Conservation (phyloP, 2,329 filamentous ascomycete genomes). For the Diaporthe helianthi region DNA sequence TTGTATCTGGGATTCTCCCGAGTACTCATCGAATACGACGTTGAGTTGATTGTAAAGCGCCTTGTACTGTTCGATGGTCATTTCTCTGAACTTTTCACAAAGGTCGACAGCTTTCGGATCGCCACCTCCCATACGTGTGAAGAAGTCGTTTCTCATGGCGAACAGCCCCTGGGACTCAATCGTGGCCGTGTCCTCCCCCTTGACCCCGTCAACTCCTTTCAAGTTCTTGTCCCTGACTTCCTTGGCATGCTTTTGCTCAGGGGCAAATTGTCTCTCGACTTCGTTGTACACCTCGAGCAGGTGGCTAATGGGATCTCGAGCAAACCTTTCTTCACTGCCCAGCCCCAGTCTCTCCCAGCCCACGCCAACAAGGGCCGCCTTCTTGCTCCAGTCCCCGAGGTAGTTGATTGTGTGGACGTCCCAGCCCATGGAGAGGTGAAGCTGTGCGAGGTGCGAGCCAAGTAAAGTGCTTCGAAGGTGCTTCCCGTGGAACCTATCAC, state of each 20-base stretch:
- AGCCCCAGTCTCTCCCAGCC: constrained; percentile 73
- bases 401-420: constrained; percentile 77
- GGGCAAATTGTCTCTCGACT: constrained; percentile 68
- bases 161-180: constrained; percentile 53
- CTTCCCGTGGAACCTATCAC: constrained; percentile 77
- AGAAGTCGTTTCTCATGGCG: constrained; percentile 65
- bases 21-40: constrained; percentile 69
- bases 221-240: constrained; percentile 52
- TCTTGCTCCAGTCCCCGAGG: constrained; percentile 81
- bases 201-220: background rate
- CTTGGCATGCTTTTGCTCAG: constrained; percentile 67
- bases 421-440: constrained; percentile 74
- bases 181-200: constrained; percentile 49
- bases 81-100: constrained; percentile 64
- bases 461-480: constrained; percentile 81
- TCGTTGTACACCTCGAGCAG: constrained; percentile 76
- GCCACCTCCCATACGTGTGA: constrained; percentile 66
- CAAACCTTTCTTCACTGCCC: constrained; percentile 61
- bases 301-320: constrained; percentile 73
- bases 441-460: constrained; percentile 73
- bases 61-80: constrained; percentile 65
- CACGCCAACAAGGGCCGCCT: constrained; percentile 71
- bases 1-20: constrained; percentile 68
- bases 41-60: constrained; percentile 66
- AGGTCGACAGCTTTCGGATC: constrained; percentile 62